A percentile compares a stretch with the other conserved stretches of the same genome.
Conservation (phyloP, 2,329 filamentous ascomycete genomes). For the Xylariaceae sp. region DNA sequence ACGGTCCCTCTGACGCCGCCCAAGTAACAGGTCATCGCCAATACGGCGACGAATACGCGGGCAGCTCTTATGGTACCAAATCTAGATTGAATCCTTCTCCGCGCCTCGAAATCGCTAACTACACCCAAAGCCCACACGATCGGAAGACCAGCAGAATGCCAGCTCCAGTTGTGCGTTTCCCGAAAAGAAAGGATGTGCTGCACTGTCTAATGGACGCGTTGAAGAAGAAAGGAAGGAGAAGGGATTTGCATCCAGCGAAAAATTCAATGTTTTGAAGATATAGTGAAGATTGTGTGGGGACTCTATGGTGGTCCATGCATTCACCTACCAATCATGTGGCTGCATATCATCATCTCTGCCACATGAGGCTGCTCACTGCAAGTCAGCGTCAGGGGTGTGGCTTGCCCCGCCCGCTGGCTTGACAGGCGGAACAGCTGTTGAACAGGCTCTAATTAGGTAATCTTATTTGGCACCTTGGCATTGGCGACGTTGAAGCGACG, state of each 20-base stretch:
- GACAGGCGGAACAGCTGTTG: too few species aligned
- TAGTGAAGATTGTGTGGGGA: conserved; percentile 11
- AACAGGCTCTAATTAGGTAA: not conserved
- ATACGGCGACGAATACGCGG: conserved; percentile 48
- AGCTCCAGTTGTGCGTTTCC: conserved; percentile 45
- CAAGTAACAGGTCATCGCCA: conserved; percentile 51
- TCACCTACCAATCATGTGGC: conserved; percentile 10
- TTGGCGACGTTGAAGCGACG: conserved; percentile 9
- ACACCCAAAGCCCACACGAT: conserved; percentile 52
- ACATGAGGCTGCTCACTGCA: too few species aligned
- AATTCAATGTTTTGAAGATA: conserved; percentile 17
- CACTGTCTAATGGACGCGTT: conserved; percentile 85
- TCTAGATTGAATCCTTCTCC: conserved; percentile 38
- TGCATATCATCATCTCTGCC: too few species aligned
- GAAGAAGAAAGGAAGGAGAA: conserved; percentile 38
- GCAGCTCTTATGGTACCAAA: conserved; percentile 68
- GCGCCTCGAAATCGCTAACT: conserved; percentile 45
- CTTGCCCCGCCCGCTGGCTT: too few species aligned
- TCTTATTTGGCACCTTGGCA: conserved; percentile 1
- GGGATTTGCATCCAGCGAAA: conserved; percentile 15
- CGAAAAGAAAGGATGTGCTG: conserved; percentile 57
- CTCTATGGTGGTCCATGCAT: conserved; percentile 9
- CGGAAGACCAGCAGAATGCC: conserved; percentile 63
- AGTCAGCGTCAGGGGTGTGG: conserved; percentile 2
- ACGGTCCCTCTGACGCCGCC: conserved; percentile 79